phyloP scores from a whole-genome alignment of 352 stramenopile genomes.

The Halophytophthora polymorphica region DNA sequence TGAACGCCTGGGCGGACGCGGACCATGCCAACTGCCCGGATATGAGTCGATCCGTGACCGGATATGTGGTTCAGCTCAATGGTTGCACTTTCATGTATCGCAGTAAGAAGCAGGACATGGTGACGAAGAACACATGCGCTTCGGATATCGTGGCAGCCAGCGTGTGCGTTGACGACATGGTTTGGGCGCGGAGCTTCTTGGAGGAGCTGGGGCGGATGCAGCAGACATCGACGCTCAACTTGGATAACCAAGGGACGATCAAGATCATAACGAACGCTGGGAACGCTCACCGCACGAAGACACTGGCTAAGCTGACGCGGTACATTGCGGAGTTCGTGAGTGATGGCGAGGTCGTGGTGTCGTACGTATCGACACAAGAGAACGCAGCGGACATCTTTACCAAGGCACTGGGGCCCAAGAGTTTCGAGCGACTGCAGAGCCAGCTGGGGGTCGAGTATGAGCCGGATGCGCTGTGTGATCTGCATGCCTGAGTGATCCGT shows the following conservation, averaged over 20 bases:
- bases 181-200: constrained; percentile 2
- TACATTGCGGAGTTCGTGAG: constrained; percentile 10
- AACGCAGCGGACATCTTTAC: constrained; percentile 10
- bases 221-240: background rate
- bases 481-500: too few species aligned
- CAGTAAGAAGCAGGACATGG: constrained; percentile 5
- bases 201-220: background rate
- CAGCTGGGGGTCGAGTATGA: too few species aligned
- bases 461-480: too few species aligned
- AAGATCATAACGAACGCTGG: constrained; percentile 1
- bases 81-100: constrained; percentile 1
- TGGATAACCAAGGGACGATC: constrained; percentile 4
- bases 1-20: too few species aligned
- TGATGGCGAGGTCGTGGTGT: constrained; percentile 5
- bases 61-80: constrained; percentile 3
- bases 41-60: constrained; percentile 6
- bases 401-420: constrained; percentile 4
- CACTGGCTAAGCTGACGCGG: constrained; percentile 5
- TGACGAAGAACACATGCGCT: constrained; percentile 6
- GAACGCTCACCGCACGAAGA: background rate
- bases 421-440: too few species aligned
- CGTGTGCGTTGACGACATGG: constrained; percentile 5
- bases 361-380: constrained; percentile 4
- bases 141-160: constrained; percentile 1
- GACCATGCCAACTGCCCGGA: constrained; percentile 4